Conservation (phyloP, 208 protist species). For the Hexamita inflata region DNA sequence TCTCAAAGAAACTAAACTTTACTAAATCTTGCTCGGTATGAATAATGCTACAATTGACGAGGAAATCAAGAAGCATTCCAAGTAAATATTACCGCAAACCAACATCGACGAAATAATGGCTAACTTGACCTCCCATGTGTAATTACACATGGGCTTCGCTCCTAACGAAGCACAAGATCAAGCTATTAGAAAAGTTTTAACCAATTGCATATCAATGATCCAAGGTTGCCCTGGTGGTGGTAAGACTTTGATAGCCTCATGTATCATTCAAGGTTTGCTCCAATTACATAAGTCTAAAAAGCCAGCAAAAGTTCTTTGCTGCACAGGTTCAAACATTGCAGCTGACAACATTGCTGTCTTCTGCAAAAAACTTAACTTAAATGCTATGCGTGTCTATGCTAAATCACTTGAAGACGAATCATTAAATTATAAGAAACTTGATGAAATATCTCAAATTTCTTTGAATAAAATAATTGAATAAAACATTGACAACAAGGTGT, state of each 20-base stretch:
- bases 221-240: constrained; percentile 4
- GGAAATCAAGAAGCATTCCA: too few relatives aligned
- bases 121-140: background rate
- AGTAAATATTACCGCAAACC: too few relatives aligned
- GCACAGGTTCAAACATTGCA: background rate
- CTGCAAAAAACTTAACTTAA: background rate
- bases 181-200: background rate
- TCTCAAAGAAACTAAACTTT: too few relatives aligned
- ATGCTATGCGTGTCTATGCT: background rate
- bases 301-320: background rate
- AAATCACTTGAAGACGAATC: background rate
- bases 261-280: background rate
- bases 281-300: background rate
- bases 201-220: background rate
- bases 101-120: background rate
- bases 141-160: background rate
- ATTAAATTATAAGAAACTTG: background rate
- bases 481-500: too few relatives aligned
- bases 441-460: too few relatives aligned
- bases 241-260: constrained; percentile 15
- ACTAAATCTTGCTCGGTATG: too few relatives aligned
- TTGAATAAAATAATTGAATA: too few relatives aligned
- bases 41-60: too few relatives aligned
- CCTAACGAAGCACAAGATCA: background rate
- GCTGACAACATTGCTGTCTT: background rate